Percentiles rank a stretch among this genome's conserved stretches.
These are phyloP conservation scores for Blastobotrys ciferrii DNA, from an alignment of 1,139 yeast genomes.

Conservation along the genomic window DNA sequence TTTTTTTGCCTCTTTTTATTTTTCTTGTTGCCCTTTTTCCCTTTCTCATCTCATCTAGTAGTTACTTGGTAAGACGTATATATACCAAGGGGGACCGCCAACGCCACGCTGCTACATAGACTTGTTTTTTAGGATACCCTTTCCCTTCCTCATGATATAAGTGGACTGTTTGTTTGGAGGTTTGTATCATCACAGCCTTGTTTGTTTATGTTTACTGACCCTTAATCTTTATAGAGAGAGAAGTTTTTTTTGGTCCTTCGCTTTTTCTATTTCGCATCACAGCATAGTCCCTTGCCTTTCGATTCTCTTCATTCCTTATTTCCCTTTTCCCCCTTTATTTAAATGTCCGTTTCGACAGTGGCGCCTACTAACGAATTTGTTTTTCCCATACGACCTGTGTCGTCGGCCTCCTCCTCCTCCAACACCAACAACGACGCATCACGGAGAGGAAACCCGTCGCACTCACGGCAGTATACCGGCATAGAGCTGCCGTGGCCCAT, in stretches of 20 bases:
- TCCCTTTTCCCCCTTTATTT: background rate
- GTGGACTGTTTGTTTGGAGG: conserved; percentile 4
- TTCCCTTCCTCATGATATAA: conserved; percentile 7
- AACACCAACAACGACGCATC: conserved; percentile 5
- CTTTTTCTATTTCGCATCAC: background rate
- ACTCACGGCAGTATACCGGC: conserved; percentile 18
- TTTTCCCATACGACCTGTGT: conserved; percentile 8
- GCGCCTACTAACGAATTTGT: conserved; percentile 4
- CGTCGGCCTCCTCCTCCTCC: conserved; percentile 9
- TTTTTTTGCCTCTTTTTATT: conserved; percentile 2
- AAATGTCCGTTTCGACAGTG: conserved; percentile 6
- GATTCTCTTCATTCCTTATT: background rate
- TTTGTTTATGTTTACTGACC: background rate
- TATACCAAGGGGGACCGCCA: background rate
- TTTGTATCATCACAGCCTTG: background rate
- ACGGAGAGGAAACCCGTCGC: conserved; percentile 2
- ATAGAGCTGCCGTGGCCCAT: conserved; percentile 15
- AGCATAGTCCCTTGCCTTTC: background rate
- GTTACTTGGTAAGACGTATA: background rate
- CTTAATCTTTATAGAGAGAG: background rate
- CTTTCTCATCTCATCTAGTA: conserved; percentile 2
- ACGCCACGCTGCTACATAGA: too few relatives aligned
- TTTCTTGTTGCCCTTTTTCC: conserved; percentile 3
- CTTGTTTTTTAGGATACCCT: background rate
- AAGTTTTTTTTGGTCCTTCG: background rate